Conservation (phyloP, 441 rosid species). For the Erysimum cheiri region DNA sequence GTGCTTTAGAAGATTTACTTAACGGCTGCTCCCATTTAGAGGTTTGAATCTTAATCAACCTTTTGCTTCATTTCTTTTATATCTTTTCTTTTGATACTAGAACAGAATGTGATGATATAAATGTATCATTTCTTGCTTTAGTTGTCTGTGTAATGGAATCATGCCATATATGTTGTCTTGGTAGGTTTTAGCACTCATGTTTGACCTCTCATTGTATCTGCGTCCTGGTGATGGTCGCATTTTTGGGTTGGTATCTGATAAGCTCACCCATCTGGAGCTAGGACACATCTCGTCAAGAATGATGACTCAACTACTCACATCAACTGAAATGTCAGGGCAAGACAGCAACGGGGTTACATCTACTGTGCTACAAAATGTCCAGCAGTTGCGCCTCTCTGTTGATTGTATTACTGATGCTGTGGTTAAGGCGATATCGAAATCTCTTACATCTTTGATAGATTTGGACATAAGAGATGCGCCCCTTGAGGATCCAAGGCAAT, state of each 20-base stretch:
- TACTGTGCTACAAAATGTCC: slow-evolving; percentile 64
- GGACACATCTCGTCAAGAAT: slow-evolving; percentile 78
- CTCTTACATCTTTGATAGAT: slow-evolving; percentile 68
- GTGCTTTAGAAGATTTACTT: slow-evolving; percentile 83
- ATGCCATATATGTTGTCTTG: slow-evolving; percentile 32
- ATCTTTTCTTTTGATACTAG: not conserved
- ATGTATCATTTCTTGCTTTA: not conserved
- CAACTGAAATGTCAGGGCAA: slow-evolving; percentile 49
- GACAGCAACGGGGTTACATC: slow-evolving; percentile 47
- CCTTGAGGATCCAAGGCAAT: slow-evolving; percentile 64
- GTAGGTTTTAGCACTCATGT: slow-evolving; percentile 76
- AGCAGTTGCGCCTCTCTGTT: slow-evolving; percentile 71
- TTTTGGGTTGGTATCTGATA: slow-evolving; percentile 77
- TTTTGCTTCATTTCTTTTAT: too few species aligned
- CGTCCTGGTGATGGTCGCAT: slow-evolving; percentile 66
- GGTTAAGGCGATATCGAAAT: slow-evolving; percentile 72
- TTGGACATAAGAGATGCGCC: slow-evolving; percentile 93
- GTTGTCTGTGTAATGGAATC: slow-evolving; percentile 12
- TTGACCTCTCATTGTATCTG: slow-evolving; percentile 74
- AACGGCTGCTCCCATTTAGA: slow-evolving; percentile 79
- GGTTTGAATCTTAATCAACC: slow-evolving; percentile 55
- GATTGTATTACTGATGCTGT: slow-evolving; percentile 79
- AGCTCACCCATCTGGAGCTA: slow-evolving; percentile 82
- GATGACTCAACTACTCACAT: slow-evolving; percentile 77
- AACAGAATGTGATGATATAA: not conserved